Base-by-base conservation (phyloP, 2,329 filamentous ascomycete genomes). In the Alternaria conjuncta region DNA sequence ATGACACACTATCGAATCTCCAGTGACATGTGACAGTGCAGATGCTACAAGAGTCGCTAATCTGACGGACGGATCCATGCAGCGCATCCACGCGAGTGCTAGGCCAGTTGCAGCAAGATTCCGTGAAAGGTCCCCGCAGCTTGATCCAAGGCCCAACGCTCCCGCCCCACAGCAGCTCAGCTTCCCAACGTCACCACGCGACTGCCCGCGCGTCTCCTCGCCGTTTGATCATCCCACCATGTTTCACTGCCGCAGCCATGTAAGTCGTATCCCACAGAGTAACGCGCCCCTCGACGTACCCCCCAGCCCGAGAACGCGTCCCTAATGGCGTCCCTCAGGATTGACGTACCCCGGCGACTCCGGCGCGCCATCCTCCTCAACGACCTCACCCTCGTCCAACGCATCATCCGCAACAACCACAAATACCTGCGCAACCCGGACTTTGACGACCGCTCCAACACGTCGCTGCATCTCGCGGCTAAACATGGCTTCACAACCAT, bases 281-380 rank as follows among this genome's bases (percentile, higher is more conserved):
- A 6, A 28, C 41, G 36, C 28, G 25, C 2, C 57, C 47, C 30
- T 13, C 45, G 4, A 15, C 41, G 4, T 10, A 12, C 53, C 18
- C 15, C 13, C 18, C 15, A 3, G 6, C 57, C 56, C 15, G 15
- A 0, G 49, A 41, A 46, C 58, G 32, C 23, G 18, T 26, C 15
- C 28, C 36, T 25, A 55, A 60, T 55, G 28, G 13, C 44, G 11
- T 28, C 5, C 15, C 15, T 47, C 64, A 93, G 89, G 91, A 93
- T 95, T 81, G 90, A 93, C 67, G 87, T 92, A 61, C 87, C 90
- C 60, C 88, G 90, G 78, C 91, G 93, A 72, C 85, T 96, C 47
- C 91, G 93, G 69, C 90, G 93, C 71, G 93, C 94, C 64, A 95
- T 97, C 78, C 86, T 90, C 76, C 86, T 89, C 74, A 89, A 92